A percentile compares a stretch with the other conserved stretches of the same genome.
Evolutionary conservation across 169 alveolate species (phyloP).

Genomic region (Plasmodium chabaudi): DNA sequence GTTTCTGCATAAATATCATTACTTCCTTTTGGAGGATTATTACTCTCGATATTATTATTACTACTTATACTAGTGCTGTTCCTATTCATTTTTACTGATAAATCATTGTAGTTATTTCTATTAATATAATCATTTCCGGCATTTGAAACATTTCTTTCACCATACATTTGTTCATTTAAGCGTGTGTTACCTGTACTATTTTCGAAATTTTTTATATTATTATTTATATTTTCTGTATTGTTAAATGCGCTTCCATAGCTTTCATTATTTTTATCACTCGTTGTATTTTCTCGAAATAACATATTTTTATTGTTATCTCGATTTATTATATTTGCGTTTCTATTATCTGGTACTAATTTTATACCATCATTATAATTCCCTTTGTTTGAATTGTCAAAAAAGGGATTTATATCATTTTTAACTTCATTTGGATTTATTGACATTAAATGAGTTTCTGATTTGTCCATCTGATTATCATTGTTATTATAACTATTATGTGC

Average conservation of each 20-base stretch:
- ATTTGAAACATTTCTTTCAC: not conserved
- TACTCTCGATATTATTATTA: no score
- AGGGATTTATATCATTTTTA: constrained; percentile 3
- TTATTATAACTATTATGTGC: not conserved
- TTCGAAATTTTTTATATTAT: not conserved
- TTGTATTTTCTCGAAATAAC: not conserved
- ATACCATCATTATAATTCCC: not conserved
- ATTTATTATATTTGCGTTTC: not conserved
- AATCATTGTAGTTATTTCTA: no score
- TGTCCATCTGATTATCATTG: not conserved
- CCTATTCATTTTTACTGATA: no score
- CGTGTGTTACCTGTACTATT: not conserved
- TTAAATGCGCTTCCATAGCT: not conserved
- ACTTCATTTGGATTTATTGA: not conserved
- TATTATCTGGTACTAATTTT: not conserved
- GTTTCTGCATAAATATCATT: no score
- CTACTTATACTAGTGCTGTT: no score
- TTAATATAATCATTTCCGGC: no score
- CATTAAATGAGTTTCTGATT: not conserved
- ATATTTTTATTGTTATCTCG: not conserved
- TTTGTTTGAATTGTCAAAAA: not conserved
- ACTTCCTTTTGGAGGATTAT: no score
- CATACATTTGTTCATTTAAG: not conserved
- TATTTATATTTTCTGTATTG: not conserved
- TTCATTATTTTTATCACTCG: not conserved